A percentile compares a stretch with the other conserved stretches of the same genome.
Conservation (phyloP, 148 eudicot species). For the Nyssa sinensis region DNA sequence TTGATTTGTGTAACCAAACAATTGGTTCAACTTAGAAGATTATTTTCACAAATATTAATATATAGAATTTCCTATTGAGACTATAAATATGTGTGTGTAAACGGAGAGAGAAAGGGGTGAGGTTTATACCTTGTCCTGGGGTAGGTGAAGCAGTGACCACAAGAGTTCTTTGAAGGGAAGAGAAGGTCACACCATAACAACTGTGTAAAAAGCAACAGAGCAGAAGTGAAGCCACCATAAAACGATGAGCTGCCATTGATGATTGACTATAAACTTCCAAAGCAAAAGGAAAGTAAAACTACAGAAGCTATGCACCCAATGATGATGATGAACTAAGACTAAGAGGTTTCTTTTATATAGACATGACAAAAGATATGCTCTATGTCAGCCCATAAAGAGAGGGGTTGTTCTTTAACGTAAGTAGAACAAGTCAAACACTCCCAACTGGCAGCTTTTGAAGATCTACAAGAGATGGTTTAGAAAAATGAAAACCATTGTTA, state of each 20-base stretch:
- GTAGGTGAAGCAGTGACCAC: constrained; percentile 35
- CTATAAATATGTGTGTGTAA: not conserved
- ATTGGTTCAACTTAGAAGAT: not conserved
- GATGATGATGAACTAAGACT: not conserved
- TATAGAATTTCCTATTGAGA: too few relatives aligned
- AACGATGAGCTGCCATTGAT: constrained; percentile 22
- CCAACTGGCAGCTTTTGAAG: not conserved
- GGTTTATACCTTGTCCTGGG: constrained; percentile 40
- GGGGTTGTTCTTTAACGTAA: too few relatives aligned
- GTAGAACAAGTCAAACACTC: constrained; percentile 15
- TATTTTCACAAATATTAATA: too few relatives aligned
- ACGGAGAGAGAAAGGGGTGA: not conserved
- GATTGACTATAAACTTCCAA: constrained; percentile 4
- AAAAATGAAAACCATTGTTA: not conserved
- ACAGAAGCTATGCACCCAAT: not conserved
- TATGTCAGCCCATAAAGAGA: not conserved
- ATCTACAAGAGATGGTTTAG: not conserved
- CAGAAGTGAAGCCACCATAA: constrained; percentile 26
- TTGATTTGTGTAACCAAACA: too few relatives aligned
- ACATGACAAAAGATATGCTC: not conserved
- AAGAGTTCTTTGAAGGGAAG: constrained; percentile 46
- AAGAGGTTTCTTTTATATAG: constrained; percentile 10
- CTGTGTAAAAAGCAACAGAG: constrained; percentile 21
- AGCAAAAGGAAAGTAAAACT: not conserved
- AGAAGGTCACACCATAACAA: constrained; percentile 44